A percentile compares a stretch with the other conserved stretches of the same genome.
Conservation (phyloP, 257 asterid species). For the Gynochthodes officinalis region DNA sequence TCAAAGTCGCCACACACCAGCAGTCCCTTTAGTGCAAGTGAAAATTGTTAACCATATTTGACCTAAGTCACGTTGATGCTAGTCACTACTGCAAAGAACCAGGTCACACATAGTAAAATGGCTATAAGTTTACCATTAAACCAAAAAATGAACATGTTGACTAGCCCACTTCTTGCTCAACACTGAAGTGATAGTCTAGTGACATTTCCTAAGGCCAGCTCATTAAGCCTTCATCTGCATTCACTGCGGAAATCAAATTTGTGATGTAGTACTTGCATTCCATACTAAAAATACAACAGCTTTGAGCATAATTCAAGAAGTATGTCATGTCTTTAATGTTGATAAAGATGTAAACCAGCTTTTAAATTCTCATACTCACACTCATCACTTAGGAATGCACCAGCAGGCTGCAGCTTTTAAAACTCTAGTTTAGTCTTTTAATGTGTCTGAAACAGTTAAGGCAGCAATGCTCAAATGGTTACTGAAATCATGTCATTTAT, state of each 20-base stretch:
- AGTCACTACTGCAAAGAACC: neutral
- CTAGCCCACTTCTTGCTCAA: slow-evolving; percentile 81
- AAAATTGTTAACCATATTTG: slow-evolving; percentile 9
- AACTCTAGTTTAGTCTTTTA: neutral
- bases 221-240: slow-evolving; percentile 74
- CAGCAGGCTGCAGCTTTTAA: neutral
- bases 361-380: no score
- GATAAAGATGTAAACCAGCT: no score
- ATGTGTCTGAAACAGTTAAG: neutral
- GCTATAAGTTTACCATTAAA: slow-evolving; percentile 48
- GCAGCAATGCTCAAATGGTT: neutral
- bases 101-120: neutral
- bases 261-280: neutral
- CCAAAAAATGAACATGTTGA: slow-evolving; percentile 70
- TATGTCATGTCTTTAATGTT: neutral
- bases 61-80: slow-evolving; percentile 9
- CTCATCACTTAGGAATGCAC: neutral
- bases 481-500: neutral
- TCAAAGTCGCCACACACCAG: slow-evolving; percentile 68
- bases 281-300: neutral
- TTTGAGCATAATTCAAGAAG: neutral
- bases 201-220: slow-evolving; percentile 77
- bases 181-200: slow-evolving; percentile 61
- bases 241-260: slow-evolving; percentile 40
- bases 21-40: slow-evolving; percentile 48